Evolutionary conservation across 495 filamentous ascomycete genomes (phyloP).

Genomic region (Penicillium chermesinum): DNA sequence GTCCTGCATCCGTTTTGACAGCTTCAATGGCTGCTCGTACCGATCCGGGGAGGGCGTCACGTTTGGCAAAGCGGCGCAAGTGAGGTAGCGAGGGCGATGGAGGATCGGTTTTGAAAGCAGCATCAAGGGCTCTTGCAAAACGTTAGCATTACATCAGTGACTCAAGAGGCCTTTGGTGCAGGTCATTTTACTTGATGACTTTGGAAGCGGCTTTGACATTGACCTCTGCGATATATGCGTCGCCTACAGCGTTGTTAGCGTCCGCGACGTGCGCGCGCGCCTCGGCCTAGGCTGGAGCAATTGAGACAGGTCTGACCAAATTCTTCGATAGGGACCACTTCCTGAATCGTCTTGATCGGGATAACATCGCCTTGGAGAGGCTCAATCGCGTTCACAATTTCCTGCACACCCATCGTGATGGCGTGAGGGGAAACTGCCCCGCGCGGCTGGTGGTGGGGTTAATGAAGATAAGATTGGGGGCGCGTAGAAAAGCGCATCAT

Average conservation of each 20-base stretch:
- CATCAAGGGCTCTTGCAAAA: conserved; percentile 34
- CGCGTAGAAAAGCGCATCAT: not conserved
- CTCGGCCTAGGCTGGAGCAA: not conserved
- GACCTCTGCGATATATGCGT: conserved; percentile 42
- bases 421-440: not conserved
- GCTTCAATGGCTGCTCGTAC: conserved; percentile 31
- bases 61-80: conserved; percentile 75
- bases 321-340: conserved; percentile 35
- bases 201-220: conserved; percentile 41
- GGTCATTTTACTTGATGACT: conserved; percentile 39
- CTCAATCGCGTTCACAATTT: conserved; percentile 18
- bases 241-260: conserved; percentile 25
- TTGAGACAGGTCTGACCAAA: conserved; percentile 26
- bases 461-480: not conserved
- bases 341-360: conserved; percentile 39
- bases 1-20: conserved; percentile 4
- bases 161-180: not conserved
- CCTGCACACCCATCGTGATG: conserved; percentile 23
- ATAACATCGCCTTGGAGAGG: conserved; percentile 29
- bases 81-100: conserved; percentile 62
- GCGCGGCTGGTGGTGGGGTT: not conserved
- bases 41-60: conserved; percentile 55
- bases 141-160: not conserved
- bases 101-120: conserved; percentile 48
- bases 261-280: too few relatives aligned